Conservation (phyloP, 768 basidiomycete genomes). For the Pleurotus giganteus region DNA sequence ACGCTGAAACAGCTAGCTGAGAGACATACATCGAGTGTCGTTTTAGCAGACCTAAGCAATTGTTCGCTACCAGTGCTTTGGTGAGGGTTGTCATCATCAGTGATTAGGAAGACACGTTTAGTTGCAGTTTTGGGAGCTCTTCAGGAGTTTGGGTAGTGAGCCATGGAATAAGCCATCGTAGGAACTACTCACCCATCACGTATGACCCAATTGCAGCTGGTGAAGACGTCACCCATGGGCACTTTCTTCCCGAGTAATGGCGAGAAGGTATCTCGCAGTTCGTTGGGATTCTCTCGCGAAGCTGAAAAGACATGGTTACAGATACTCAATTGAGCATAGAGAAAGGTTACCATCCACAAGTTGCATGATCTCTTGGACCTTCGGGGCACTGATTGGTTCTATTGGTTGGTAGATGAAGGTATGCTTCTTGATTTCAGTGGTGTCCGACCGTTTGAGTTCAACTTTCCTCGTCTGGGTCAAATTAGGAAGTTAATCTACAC, state of each 20-base stretch:
- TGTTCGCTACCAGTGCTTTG: constrained; percentile 53
- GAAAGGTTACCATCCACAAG: constrained; percentile 66
- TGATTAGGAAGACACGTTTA: constrained; percentile 93
- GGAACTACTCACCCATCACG: constrained; percentile 69
- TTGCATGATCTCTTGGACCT: constrained; percentile 75
- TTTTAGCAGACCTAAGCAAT: constrained; percentile 65
- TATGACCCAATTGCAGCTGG: constrained; percentile 85
- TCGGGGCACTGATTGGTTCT: constrained; percentile 72
- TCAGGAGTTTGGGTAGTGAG: not conserved
- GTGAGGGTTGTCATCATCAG: constrained; percentile 83
- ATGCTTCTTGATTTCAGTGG: constrained; percentile 65
- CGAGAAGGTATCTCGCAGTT: constrained; percentile 59
- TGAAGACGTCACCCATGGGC: constrained; percentile 88
- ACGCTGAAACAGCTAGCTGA: not conserved
- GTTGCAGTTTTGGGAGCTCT: constrained; percentile 86
- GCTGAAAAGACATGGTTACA: constrained; percentile 37
- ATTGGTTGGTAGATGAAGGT: constrained; percentile 77
- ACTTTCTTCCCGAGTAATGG: constrained; percentile 58
- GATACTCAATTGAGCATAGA: not conserved
- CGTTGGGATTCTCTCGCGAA: constrained; percentile 60
- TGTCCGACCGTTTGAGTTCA: constrained; percentile 35
- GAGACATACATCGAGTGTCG: constrained; percentile 59
- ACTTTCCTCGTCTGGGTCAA: constrained; percentile 33
- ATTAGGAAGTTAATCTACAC: not conserved
- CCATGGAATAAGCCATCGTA: not conserved